Evolutionary conservation across 2,329 filamentous ascomycete species (phyloP), one percentile per base, ranked within the genome.

Genomic region (Alternaria gansuensis): DNA sequence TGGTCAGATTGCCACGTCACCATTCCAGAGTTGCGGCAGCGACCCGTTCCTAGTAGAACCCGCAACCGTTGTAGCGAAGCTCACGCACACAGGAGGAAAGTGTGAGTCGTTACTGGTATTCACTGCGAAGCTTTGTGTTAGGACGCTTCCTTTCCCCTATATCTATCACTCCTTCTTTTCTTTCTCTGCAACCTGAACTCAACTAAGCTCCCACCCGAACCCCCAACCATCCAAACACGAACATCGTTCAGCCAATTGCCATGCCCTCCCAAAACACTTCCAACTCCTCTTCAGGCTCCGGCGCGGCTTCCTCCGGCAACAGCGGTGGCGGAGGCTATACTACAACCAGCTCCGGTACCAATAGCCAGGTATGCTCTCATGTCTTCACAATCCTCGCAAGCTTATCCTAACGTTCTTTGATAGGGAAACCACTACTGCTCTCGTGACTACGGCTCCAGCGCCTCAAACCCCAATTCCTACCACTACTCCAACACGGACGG

Each of bases 361-460:
- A 79, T 64, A 75, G 73, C 59, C 71, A 75, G 31, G 57, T 46
- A 51, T 5, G n/a, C 5, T 34, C 26, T 28, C 6, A 40, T 21
- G 4, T 0, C 13, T 14, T 14, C 11, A 34, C 21, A 11, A 49
- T 4, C 24, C 9, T 26, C 7, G 3, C 6, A 21, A 13, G 3
- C 23, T 28, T 4, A 4, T 29, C 21, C 26, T 58, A 14, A 58
- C 14, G 17, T 8, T 28, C 23, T 1, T 51, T n/a, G 7, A 4
- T 31, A 78, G 75, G 77, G 77, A 58, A 79, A 79, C 64, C 77
- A 77, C 63, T 79, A 75, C 62, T 78, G 76, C 66, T 54, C 61
- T 53, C 75, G 78, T 50, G 77, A 80, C 64, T 77, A 77, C 59
- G 75, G 75, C 51, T 66, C 69, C 8, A 48, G 62, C 36, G 73